phyloP scores from a whole-genome alignment of 176 grass and related monocot species.

The Miscanthus lutarioriparius region DNA sequence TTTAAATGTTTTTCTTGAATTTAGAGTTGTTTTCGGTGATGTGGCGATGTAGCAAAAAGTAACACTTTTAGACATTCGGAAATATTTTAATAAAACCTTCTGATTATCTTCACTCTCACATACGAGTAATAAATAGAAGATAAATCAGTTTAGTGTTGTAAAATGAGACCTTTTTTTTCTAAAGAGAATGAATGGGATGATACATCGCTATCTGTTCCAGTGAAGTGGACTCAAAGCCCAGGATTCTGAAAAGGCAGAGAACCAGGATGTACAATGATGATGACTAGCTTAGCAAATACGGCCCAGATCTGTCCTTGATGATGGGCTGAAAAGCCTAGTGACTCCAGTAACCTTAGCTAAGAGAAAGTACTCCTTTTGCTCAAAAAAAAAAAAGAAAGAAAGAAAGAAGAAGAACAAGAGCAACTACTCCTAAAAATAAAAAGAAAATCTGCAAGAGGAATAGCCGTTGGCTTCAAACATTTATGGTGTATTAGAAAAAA shows the following conservation, averaged over 20 bases:
- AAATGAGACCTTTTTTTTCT: too few species aligned
- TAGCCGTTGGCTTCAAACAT: neutral
- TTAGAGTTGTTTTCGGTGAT: neutral
- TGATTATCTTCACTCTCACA: neutral
- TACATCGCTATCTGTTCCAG: neutral
- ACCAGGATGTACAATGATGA: neutral
- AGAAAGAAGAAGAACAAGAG: too few species aligned
- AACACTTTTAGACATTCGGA: too few species aligned
- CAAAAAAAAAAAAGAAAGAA: too few species aligned
- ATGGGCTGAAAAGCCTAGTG: neutral
- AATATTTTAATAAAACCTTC: too few species aligned
- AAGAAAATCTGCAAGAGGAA: neutral
- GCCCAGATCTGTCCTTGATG: neutral
- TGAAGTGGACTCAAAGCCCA: neutral
- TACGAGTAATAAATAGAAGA: too few species aligned
- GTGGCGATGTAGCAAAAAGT: too few species aligned
- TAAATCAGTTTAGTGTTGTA: too few species aligned
- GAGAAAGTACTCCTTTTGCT: too few species aligned
- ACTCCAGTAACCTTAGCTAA: neutral
- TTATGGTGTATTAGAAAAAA: neutral
- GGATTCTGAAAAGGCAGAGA: neutral
- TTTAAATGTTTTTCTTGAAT: neutral
- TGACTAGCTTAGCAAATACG: neutral
- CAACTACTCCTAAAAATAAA: too few species aligned
- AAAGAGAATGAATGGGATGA: neutral